Conservation (phyloP, 108 stramenopile species). For the Chaetoceros tenuissimus region DNA sequence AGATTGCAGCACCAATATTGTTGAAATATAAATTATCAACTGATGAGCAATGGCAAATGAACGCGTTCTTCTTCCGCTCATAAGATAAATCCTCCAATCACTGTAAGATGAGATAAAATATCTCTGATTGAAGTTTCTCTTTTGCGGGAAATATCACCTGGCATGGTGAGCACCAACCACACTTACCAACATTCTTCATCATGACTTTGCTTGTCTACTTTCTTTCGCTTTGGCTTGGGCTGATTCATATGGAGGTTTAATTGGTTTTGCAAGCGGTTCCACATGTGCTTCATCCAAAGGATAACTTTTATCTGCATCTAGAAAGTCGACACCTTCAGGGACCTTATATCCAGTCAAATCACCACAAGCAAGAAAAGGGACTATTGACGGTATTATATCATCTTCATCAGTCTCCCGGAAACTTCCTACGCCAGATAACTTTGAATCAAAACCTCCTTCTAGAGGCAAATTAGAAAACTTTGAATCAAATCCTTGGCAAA, state of each 20-base stretch:
- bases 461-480: constrained; percentile 39
- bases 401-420: constrained; percentile 5
- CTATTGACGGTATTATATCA: constrained; percentile 28
- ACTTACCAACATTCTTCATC: no score
- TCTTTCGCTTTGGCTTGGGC: constrained; percentile 35
- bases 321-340: constrained; percentile 23
- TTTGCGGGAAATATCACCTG: constrained; percentile 1
- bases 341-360: constrained; percentile 40
- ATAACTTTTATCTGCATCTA: constrained; percentile 83
- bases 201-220: background rate
- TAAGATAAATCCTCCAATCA: background rate
- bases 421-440: constrained; percentile 25
- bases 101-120: constrained; percentile 8
- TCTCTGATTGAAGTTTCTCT: constrained; percentile 1
- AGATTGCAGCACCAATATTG: constrained; percentile 3
- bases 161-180: no score
- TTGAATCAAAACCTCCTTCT: constrained; percentile 46
- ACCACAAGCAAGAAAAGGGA: constrained; percentile 72
- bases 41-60: constrained; percentile 43
- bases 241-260: constrained; percentile 61
- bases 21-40: background rate
- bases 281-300: constrained; percentile 33
- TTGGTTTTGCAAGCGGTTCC: constrained; percentile 57
- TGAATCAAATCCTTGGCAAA: constrained; percentile 68
- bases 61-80: constrained; percentile 50